phyloP scores from a whole-genome alignment of 345 rosid species.

The Salix suchowensis region DNA sequence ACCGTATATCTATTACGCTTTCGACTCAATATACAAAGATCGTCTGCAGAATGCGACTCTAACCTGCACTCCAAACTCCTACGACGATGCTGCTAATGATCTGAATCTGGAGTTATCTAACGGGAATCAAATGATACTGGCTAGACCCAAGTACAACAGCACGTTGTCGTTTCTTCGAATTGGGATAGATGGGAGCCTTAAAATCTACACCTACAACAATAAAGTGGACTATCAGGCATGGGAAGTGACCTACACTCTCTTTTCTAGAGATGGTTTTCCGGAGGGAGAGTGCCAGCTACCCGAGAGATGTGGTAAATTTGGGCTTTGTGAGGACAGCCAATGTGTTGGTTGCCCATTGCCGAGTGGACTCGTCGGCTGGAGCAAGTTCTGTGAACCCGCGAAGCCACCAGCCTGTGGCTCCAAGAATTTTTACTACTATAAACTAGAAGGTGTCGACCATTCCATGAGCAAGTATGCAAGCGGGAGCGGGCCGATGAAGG shows the following conservation, averaged over 20 bases:
- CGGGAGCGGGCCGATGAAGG: conserved; percentile 35
- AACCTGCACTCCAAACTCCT: no score
- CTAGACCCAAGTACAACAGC: no score
- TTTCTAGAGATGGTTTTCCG: conserved; percentile 17
- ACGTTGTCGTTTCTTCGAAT: no score
- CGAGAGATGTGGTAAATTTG: conserved; percentile 28
- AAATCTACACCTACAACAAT: background rate
- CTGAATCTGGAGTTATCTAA: no score
- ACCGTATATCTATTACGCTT: no score
- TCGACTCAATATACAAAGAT: no score
- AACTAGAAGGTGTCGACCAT: conserved; percentile 52
- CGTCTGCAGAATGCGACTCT: no score
- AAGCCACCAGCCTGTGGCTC: background rate
- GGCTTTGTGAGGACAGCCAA: conserved; percentile 27
- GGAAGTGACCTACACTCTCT: conserved; percentile 39
- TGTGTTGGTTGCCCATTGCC: conserved; percentile 27
- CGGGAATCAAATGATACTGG: no score
- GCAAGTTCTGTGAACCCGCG: conserved; percentile 28
- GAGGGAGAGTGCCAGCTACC: conserved; percentile 33
- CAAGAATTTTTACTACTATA: conserved; percentile 28
- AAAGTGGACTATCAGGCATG: conserved; percentile 19
- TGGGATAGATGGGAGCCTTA: background rate
- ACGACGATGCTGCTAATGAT: no score
- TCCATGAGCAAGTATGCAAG: conserved; percentile 36
- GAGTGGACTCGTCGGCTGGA: conserved; percentile 46